A percentile compares a stretch with the other conserved stretches of the same genome.
Conservation (phyloP, 2,329 filamentous ascomycete genomes). For the Aspergillus piperis region DNA sequence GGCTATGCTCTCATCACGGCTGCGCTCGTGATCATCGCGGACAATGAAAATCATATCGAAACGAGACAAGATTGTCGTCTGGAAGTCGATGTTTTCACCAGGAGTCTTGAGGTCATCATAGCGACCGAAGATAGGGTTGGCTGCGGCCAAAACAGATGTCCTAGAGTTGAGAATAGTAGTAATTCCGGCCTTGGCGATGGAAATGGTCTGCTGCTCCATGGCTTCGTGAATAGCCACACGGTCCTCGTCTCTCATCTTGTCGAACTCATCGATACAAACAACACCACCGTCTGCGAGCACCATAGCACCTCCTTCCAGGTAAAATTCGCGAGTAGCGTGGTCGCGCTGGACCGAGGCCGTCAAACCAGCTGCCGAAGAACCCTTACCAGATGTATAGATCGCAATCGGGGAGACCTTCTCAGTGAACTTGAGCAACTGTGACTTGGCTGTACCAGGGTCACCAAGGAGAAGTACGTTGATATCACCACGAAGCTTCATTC, state of each 20-base stretch:
- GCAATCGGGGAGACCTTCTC: slow-evolving; percentile 95
- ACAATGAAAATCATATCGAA: slow-evolving; percentile 99
- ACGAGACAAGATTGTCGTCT: slow-evolving; percentile 95
- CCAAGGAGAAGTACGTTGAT: slow-evolving; percentile 96
- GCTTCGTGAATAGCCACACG: slow-evolving; percentile 98
- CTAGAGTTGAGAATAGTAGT: slow-evolving; percentile 96
- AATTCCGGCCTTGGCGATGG: slow-evolving; percentile 97
- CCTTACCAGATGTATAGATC: slow-evolving; percentile 98
- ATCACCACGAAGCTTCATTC: slow-evolving; percentile 95
- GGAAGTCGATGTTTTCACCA: slow-evolving; percentile 98
- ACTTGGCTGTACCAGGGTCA: slow-evolving; percentile 97
- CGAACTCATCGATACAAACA: slow-evolving; percentile 98
- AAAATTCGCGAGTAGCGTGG: slow-evolving; percentile 89
- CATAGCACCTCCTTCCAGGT: slow-evolving; percentile 97
- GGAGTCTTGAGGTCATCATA: slow-evolving; percentile 98
- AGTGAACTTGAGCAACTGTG: slow-evolving; percentile 94
- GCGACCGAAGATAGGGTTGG: slow-evolving; percentile 95
- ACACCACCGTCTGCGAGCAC: slow-evolving; percentile 95
- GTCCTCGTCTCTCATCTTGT: slow-evolving; percentile 99
- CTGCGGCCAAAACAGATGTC: slow-evolving; percentile 91
- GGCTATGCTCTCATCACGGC: slow-evolving; percentile 88
- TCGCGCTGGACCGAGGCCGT: slow-evolving; percentile 96
- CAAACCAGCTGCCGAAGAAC: slow-evolving; percentile 93
- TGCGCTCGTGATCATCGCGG: slow-evolving; percentile 86
- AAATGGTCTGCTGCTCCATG: slow-evolving; percentile 99